Percentiles rank a stretch among this genome's conserved stretches.
Evolutionary conservation across 371 early-diverging fungal genomes (phyloP).

Genomic region (Mortierella sp.): DNA sequence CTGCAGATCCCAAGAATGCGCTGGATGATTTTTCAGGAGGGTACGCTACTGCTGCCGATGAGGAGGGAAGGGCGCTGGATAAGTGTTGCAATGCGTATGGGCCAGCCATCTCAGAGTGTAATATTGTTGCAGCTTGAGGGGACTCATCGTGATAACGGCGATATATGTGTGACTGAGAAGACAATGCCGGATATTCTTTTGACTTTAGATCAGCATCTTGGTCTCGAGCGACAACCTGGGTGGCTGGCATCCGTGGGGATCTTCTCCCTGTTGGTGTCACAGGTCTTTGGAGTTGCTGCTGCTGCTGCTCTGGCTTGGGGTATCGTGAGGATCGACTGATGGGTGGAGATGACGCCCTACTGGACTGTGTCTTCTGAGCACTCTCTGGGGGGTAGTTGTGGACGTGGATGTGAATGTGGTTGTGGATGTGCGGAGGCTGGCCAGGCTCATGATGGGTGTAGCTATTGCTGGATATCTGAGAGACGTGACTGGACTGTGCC

Average conservation of each 20-base stretch:
- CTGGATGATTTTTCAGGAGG: slow-evolving; percentile 26
- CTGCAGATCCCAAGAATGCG: neutral
- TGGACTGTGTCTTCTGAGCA: neutral
- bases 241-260: neutral
- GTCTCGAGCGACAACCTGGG: too few relatives aligned
- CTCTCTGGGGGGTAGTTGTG: slow-evolving; percentile 15
- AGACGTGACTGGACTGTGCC: neutral
- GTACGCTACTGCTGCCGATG: neutral
- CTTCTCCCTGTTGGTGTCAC: neutral
- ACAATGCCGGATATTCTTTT: too few relatives aligned
- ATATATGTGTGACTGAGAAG: too few relatives aligned
- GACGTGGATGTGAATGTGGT: slow-evolving; percentile 34
- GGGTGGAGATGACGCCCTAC: neutral
- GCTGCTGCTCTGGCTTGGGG: slow-evolving; percentile 6
- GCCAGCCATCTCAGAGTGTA: slow-evolving; percentile 7
- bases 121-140: neutral
- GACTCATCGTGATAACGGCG: too few relatives aligned
- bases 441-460: neutral
- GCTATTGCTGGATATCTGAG: neutral
- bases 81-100: neutral
- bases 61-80: neutral
- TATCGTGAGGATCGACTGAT: slow-evolving; percentile 5
- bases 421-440: slow-evolving; percentile 6
- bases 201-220: too few relatives aligned
- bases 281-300: neutral